Evolutionary conservation across 495 filamentous ascomycete species (phyloP).

Genomic region (Penicillium dipodomyicola): DNA sequence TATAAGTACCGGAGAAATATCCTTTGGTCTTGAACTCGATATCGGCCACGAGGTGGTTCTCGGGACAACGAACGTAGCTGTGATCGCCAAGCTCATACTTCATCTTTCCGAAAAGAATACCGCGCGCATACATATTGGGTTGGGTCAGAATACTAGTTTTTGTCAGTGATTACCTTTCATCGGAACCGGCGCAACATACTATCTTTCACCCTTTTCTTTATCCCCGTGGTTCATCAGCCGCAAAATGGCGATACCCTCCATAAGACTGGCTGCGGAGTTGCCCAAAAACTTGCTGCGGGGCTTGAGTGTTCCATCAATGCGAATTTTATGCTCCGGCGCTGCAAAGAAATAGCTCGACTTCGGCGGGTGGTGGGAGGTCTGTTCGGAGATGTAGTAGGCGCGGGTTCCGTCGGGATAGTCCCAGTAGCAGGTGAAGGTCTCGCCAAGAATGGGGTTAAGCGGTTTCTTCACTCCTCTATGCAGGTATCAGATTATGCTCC

Average conservation of each 20-base stretch:
- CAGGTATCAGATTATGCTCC: slow-evolving; percentile 8
- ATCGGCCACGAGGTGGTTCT: slow-evolving; percentile 80
- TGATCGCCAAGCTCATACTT: slow-evolving; percentile 98
- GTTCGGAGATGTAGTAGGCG: slow-evolving; percentile 95
- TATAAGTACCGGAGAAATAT: slow-evolving; percentile 94
- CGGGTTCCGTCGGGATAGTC: slow-evolving; percentile 81
- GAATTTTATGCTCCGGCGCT: slow-evolving; percentile 89
- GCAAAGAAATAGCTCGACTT: slow-evolving; percentile 99
- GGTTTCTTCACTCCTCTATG: slow-evolving; percentile 95
- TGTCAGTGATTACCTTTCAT: slow-evolving; percentile 13
- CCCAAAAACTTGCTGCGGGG: slow-evolving; percentile 95
- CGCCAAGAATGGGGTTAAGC: slow-evolving; percentile 93
- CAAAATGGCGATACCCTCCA: slow-evolving; percentile 93
- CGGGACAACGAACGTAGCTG: slow-evolving; percentile 89
- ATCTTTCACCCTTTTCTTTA: slow-evolving; percentile 69
- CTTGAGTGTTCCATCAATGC: slow-evolving; percentile 94
- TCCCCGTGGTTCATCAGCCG: slow-evolving; percentile 75
- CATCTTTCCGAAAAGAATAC: slow-evolving; percentile 98
- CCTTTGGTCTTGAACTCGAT: slow-evolving; percentile 99
- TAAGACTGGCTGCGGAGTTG: slow-evolving; percentile 96
- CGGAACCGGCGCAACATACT: slow-evolving; percentile 55
- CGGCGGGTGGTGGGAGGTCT: slow-evolving; percentile 93
- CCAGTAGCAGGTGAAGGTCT: slow-evolving; percentile 95
- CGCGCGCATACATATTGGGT: slow-evolving; percentile 98
- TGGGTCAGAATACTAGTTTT: slow-evolving; percentile 76